Evolutionary conservation across 169 alveolate species (phyloP).

Genomic region (Plasmodium malariae): DNA sequence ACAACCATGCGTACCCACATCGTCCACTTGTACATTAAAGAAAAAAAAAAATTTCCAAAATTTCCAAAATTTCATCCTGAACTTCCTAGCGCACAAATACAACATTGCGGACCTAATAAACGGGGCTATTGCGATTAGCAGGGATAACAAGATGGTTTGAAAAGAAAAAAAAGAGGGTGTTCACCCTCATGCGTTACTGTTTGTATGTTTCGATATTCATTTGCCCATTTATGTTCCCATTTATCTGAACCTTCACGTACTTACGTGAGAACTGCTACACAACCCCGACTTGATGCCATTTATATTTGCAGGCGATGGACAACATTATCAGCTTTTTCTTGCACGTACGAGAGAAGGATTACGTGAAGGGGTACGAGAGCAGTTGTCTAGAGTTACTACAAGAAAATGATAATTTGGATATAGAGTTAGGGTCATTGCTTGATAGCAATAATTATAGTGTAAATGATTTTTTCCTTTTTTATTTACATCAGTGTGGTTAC

Average conservation of each 20-base stretch:
- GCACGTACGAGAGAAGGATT: conserved; percentile 51
- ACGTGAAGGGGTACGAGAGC: conserved; percentile 4
- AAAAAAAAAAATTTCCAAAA: too few species aligned
- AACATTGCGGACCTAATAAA: conserved; percentile 49
- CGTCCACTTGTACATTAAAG: too few species aligned
- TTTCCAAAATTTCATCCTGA: conserved; percentile 8
- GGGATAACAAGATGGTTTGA: conserved; percentile 22
- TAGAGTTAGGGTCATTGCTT: background rate
- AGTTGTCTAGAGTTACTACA: conserved; percentile 26
- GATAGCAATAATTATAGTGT: conserved; percentile 10
- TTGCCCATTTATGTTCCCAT: background rate
- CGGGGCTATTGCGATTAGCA: conserved; percentile 18
- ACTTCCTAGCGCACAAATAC: conserved; percentile 38
- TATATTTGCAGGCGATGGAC: conserved; percentile 10
- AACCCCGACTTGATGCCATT: background rate
- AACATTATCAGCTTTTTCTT: conserved; percentile 22
- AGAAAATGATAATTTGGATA: background rate
- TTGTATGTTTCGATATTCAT: background rate
- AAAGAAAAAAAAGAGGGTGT: background rate
- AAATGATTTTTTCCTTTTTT: conserved; percentile 52
- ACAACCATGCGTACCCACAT: too few species aligned
- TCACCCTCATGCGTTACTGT: background rate
- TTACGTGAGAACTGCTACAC: too few species aligned
- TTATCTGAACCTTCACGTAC: background rate
- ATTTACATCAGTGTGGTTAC: conserved; percentile 60